phyloP scores from a whole-genome alignment of 352 stramenopile genomes.

The Pseudoperonospora humuli region DNA sequence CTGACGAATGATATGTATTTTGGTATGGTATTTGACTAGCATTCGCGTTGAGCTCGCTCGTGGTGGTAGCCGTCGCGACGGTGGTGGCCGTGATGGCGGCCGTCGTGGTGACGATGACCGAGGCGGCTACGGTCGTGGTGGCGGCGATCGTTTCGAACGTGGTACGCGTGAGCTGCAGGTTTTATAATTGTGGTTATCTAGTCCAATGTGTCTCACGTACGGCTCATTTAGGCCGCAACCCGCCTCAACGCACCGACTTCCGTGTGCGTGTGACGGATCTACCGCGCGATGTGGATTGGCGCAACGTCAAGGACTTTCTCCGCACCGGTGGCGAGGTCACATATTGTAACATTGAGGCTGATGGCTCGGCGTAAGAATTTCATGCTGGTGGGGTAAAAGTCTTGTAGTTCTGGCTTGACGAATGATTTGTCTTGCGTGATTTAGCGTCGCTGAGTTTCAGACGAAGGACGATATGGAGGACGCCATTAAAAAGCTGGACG shows the following conservation, averaged over 20 bases:
- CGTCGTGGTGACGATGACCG: constrained; percentile 30
- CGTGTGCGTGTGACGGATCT: constrained; percentile 72
- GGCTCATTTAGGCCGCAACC: constrained; percentile 42
- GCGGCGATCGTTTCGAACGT: constrained; percentile 53
- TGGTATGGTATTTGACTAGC: constrained; percentile 18
- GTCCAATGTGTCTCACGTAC: too few relatives aligned
- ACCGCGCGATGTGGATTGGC: constrained; percentile 72
- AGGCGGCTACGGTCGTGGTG: constrained; percentile 21
- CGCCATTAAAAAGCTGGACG: constrained; percentile 77
- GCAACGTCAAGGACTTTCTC: constrained; percentile 83
- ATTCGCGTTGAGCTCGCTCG: constrained; percentile 79
- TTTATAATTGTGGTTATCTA: too few relatives aligned
- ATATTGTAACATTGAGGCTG: constrained; percentile 77
- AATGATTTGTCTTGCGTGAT: constrained; percentile 1
- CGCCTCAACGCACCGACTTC: constrained; percentile 68
- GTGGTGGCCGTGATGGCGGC: constrained; percentile 27
- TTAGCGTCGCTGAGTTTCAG: constrained; percentile 73
- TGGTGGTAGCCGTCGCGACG: constrained; percentile 58
- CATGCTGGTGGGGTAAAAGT: background rate
- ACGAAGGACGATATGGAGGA: constrained; percentile 80
- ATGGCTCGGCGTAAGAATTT: constrained; percentile 70
- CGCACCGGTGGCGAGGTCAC: constrained; percentile 78
- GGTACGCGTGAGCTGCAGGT: constrained; percentile 25
- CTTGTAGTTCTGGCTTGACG: background rate
- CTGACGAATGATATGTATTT: constrained; percentile 1